A percentile compares a stretch with the other conserved stretches of the same genome.
Conservation (phyloP, 768 basidiomycete species). For the Daedalea quercina region DNA sequence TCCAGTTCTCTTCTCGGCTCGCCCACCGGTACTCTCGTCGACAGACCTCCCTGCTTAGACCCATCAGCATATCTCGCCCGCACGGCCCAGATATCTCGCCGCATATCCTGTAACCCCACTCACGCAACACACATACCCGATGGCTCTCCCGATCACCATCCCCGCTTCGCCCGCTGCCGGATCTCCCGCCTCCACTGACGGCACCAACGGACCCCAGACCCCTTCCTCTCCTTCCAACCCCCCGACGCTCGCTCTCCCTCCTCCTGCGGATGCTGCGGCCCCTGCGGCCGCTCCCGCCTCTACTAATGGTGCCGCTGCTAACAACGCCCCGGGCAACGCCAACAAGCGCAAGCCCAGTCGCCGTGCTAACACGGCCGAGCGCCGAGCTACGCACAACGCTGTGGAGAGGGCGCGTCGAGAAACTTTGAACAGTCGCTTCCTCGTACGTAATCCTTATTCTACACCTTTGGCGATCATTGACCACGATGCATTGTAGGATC, state of each 20-base stretch:
- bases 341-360: conserved; percentile 77
- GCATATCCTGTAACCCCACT: conserved; percentile 7
- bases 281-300: conserved; percentile 9
- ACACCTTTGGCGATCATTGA: conserved; percentile 4
- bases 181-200: conserved; percentile 36
- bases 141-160: conserved; percentile 34
- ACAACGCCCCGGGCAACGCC: conserved; percentile 27
- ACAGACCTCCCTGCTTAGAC: conserved; percentile 7
- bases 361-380: conserved; percentile 94
- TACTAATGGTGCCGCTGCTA: conserved; percentile 16
- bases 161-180: conserved; percentile 32
- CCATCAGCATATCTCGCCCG: conserved; percentile 18
- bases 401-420: conserved; percentile 86
- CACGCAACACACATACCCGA: conserved; percentile 8
- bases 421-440: conserved; percentile 87
- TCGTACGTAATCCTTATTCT: conserved; percentile 42
- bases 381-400: conserved; percentile 94
- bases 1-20: conserved; percentile 8
- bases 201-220: conserved; percentile 40
- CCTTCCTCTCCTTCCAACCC: conserved; percentile 39
- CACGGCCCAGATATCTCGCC: conserved; percentile 8
- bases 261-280: conserved; percentile 21
- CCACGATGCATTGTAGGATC: conserved; percentile 47
- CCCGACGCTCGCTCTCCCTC: conserved; percentile 29
- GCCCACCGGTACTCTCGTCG: conserved; percentile 9